Conservation (phyloP, 169 alveolate species). For the Pseudocohnilembus persalinus region DNA sequence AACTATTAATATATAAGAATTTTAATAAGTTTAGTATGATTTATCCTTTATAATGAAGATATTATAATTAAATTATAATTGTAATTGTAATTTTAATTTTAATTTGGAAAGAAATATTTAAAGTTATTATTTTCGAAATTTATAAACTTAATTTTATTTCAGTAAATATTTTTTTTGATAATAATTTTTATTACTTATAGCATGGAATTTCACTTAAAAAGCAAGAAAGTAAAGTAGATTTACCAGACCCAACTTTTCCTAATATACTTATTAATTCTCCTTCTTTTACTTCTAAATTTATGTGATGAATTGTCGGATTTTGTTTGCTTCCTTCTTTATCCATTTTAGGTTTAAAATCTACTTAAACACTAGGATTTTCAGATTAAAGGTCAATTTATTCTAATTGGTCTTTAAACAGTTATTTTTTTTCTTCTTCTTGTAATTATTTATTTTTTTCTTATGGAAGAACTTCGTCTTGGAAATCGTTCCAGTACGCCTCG, state of each 20-base stretch:
- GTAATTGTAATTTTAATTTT: no score
- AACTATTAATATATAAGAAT: no score
- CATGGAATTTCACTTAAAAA: conserved; percentile 14
- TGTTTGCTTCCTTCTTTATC: not conserved
- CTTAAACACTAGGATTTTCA: no score
- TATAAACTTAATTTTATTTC: not conserved
- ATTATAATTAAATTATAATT: no score
- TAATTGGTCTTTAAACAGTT: not conserved
- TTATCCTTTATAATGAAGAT: no score
- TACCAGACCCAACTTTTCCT: conserved; percentile 97
- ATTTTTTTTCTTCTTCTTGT: not conserved
- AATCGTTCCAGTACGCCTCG: not conserved
- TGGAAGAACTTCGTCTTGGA: not conserved
- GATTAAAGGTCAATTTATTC: not conserved
- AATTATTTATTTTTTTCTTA: not conserved
- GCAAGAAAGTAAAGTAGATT: conserved; percentile 78
- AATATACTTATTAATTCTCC: conserved; percentile 84
- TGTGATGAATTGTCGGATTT: conserved; percentile 45
- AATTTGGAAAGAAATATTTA: no score
- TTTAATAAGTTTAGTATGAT: no score
- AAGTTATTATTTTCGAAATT: no score
- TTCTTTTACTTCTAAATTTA: conserved; percentile 44
- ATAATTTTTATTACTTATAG: not conserved
- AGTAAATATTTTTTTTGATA: not conserved
- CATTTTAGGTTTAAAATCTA: not conserved